Conservation (phyloP, 352 stramenopile genomes). For the Phytophthora capsici region DNA sequence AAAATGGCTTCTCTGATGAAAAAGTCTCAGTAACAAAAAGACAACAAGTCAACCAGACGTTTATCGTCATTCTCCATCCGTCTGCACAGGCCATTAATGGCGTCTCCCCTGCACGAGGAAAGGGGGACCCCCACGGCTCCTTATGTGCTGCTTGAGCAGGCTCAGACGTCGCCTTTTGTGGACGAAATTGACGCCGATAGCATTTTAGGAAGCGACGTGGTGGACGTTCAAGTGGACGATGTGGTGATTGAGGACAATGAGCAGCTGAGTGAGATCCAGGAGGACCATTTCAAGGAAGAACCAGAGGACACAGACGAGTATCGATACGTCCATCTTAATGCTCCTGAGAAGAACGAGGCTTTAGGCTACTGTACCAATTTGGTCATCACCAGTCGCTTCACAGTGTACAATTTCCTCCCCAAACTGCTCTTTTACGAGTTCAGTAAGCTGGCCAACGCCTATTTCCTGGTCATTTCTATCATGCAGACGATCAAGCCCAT, state of each 20-base stretch:
- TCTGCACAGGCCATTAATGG: neutral
- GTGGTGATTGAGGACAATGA: constrained; percentile 14
- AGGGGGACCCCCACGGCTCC: constrained; percentile 28
- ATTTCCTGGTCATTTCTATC: constrained; percentile 93
- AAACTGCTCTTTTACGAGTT: constrained; percentile 93
- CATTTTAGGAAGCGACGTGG: constrained; percentile 37
- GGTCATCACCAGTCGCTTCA: constrained; percentile 93
- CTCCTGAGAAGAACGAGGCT: constrained; percentile 59
- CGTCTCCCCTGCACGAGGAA: constrained; percentile 15
- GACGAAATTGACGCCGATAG: constrained; percentile 34
- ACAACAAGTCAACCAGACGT: constrained; percentile 14
- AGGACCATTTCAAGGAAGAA: constrained; percentile 5
- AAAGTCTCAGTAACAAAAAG: constrained; percentile 12
- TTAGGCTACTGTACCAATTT: constrained; percentile 75
- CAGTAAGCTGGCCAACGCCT: constrained; percentile 93
- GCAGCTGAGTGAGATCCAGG: constrained; percentile 25
- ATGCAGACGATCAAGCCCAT: constrained; percentile 93
- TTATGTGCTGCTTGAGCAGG: constrained; percentile 30
- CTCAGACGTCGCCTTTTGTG: constrained; percentile 8
- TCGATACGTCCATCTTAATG: constrained; percentile 79
- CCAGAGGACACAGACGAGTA: constrained; percentile 50
- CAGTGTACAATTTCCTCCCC: constrained; percentile 91
- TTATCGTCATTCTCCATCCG: neutral
- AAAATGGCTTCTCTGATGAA: constrained; percentile 10
- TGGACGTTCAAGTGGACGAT: constrained; percentile 42